Percentiles rank a stretch among this genome's conserved stretches.
These are phyloP conservation scores for Leptomonas pyrrhocoris DNA, from an alignment of 208 protist genomes.

Conservation along the genomic window DNA sequence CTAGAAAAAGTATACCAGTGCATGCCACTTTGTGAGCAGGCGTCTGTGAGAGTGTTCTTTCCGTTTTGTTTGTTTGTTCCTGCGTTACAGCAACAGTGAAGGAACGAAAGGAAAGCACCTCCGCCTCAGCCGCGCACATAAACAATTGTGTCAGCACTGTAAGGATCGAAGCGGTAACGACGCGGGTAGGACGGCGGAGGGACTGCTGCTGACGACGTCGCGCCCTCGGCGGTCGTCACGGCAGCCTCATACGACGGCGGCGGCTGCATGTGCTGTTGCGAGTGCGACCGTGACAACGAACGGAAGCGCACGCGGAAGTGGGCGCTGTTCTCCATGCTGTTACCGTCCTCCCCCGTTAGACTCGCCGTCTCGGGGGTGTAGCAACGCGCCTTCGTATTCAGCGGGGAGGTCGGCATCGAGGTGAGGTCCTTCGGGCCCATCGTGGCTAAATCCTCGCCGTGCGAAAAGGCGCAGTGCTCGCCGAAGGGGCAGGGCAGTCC, in stretches of 20 bases:
- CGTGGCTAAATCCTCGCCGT: slow-evolving; percentile 44
- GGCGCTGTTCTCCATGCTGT: slow-evolving; percentile 8
- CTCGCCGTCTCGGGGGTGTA: slow-evolving; percentile 14
- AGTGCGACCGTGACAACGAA: too few species aligned
- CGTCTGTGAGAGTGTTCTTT: too few species aligned
- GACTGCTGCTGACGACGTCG: background rate
- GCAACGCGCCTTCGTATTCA: background rate
- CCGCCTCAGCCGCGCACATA: slow-evolving; percentile 36
- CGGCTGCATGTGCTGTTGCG: slow-evolving; percentile 15
- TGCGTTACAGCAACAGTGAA: background rate
- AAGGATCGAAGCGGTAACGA: slow-evolving; percentile 76
- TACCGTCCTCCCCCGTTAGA: slow-evolving; percentile 18
- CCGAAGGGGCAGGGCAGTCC: slow-evolving; percentile 76
- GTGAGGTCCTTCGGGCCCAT: slow-evolving; percentile 16
- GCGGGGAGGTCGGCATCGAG: slow-evolving; percentile 22
- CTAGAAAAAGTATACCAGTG: too few species aligned
- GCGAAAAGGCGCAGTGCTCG: slow-evolving; percentile 81
- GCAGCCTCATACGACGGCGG: slow-evolving; percentile 57
- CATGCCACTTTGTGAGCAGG: too few species aligned
- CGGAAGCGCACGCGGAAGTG: slow-evolving; percentile 5
- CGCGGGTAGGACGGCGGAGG: slow-evolving; percentile 57
- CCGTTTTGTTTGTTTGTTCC: too few species aligned
- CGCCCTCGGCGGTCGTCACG: slow-evolving; percentile 27
- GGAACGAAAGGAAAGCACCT: background rate
- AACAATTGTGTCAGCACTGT: slow-evolving; percentile 51